Evolutionary conservation across 2,329 filamentous ascomycete genomes (phyloP), one percentile per base, ranked within the genome.

Genomic region (Cercospora berteroae): DNA sequence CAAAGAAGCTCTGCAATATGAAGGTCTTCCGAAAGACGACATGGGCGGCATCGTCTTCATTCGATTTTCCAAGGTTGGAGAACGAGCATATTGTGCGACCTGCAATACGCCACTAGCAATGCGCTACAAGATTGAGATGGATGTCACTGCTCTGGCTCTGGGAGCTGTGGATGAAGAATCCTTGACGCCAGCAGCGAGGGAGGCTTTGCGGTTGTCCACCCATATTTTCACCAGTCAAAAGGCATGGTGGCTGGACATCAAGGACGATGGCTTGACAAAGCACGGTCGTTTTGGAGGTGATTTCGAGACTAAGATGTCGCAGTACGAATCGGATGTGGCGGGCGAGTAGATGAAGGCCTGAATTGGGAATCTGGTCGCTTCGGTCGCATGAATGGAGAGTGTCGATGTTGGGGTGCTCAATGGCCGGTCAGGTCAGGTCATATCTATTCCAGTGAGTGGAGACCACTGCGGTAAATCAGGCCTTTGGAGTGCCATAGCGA

Each of bases 181-280:
- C 23, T 62, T 74, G 33, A 62, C 33, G 12, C 60, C 62, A 7
- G 63, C 64, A 18, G 63, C 66, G 8, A 69, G 56, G 27, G 59
- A 69, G 16, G 67, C 70, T 10, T 58, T 76, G 31, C 39, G 65
- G 27, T 55, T 69, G 10, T 56, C 67, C 59, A 59, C 55, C 48
- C 66, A 70, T 23, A 74, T 71, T 20, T 71, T 73, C 31, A 66
- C 56, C n/a, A 70, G 67, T 60, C 70, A 74, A 57, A 72, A 70
- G 44, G 70, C 67, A 9, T 67, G 61, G 56, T 74, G 72, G 70
- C 20, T 52, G 23, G 57, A 71, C 12, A 62, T 69, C 18, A 59
- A 66, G 33, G 61, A 68, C 12, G 74, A 74, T 55, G 69, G 66
- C 13, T 6, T 71, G 50, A 61, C 60, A 12, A 36, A 33, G 59